A percentile compares a stretch with the other conserved stretches of the same genome.
These are phyloP conservation scores for Backusella sp. DNA, from an alignment of 192 early-diverging fungal genomes.

Conservation along the genomic window DNA sequence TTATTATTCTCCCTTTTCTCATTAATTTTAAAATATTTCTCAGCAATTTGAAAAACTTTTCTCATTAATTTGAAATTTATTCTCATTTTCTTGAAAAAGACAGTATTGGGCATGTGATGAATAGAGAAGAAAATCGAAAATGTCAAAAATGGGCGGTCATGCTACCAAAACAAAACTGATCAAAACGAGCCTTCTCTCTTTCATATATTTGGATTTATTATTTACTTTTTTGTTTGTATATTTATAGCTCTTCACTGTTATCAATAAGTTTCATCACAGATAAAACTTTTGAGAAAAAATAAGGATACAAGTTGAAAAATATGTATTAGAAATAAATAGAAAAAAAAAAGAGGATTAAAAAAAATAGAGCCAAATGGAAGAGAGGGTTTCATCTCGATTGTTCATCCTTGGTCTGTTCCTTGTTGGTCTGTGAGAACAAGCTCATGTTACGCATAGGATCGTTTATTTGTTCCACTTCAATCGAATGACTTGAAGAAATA, in stretches of 20 bases:
- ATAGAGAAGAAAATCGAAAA: background rate
- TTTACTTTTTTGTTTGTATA: background rate
- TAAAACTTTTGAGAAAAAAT: too few relatives aligned
- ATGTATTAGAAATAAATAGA: too few relatives aligned
- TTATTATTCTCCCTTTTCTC: too few relatives aligned
- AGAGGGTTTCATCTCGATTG: background rate
- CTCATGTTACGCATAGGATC: background rate
- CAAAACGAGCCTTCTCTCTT: too few relatives aligned
- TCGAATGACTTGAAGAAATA: background rate
- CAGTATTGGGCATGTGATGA: background rate
- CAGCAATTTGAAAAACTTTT: too few relatives aligned
- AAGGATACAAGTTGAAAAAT: too few relatives aligned
- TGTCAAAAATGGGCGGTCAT: background rate
- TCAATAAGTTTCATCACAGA: background rate
- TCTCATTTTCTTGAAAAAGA: too few relatives aligned
- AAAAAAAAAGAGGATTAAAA: background rate
- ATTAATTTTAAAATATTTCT: too few relatives aligned
- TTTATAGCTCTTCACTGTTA: background rate
- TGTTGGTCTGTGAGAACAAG: background rate
- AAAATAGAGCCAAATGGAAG: background rate
- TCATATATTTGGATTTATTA: background rate
- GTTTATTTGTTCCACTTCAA: background rate
- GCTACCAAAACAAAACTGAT: background rate
- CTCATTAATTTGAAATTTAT: too few relatives aligned
- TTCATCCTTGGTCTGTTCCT: background rate